Evolutionary conservation across 352 stramenopile genomes (phyloP).

Genomic region (Phytophthora lateralis): DNA sequence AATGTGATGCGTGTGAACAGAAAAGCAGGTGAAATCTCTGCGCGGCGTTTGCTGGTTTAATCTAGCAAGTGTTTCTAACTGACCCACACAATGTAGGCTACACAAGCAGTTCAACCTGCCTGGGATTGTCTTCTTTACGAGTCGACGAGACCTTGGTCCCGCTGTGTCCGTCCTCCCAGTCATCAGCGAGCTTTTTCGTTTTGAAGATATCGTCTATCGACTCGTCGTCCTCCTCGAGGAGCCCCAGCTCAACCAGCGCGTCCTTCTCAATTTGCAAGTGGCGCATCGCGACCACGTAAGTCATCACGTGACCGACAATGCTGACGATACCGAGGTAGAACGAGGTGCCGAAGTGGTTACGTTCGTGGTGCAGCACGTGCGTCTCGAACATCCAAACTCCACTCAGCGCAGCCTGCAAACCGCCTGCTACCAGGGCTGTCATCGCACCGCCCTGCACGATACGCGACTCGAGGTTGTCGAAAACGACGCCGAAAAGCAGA

Average conservation of each 20-base stretch:
- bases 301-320: constrained; percentile 31
- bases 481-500: constrained; percentile 50
- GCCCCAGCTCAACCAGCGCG: constrained; percentile 36
- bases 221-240: constrained; percentile 37
- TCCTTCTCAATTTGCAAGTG: constrained; percentile 50
- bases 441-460: constrained; percentile 40
- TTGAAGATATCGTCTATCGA: constrained; percentile 36
- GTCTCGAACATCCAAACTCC: constrained; percentile 53
- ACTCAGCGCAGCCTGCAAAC: constrained; percentile 39
- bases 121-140: constrained; percentile 22
- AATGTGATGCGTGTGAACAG: constrained; percentile 13
- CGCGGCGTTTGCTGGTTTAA: not conserved
- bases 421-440: constrained; percentile 22
- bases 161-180: constrained; percentile 22
- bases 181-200: constrained; percentile 34
- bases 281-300: constrained; percentile 38
- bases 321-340: constrained; percentile 58
- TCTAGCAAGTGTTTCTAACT: constrained; percentile 4
- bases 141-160: constrained; percentile 14
- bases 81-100: constrained; percentile 10
- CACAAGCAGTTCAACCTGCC: constrained; percentile 23
- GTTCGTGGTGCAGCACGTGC: constrained; percentile 30
- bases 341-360: constrained; percentile 43
- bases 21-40: not conserved
- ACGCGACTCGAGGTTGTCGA: constrained; percentile 47